Conservation (phyloP, 495 filamentous ascomycete species). For the Polyplosphaeria fusca region DNA sequence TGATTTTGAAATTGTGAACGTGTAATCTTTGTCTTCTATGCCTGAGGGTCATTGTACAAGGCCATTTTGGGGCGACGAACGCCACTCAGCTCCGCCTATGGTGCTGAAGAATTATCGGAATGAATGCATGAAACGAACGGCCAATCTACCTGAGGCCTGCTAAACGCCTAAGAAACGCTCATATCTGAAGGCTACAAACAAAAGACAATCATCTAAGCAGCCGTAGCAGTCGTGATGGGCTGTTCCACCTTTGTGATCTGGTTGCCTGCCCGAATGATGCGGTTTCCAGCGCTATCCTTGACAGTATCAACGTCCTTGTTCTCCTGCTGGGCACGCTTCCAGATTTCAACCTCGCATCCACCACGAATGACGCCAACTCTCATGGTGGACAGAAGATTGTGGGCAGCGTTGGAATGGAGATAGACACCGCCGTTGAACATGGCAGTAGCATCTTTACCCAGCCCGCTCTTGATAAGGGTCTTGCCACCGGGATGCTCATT, state of each 20-base stretch:
- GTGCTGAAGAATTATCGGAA: too few species aligned
- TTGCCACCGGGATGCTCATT: constrained; percentile 96
- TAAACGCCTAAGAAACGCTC: constrained; percentile 23
- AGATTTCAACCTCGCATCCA: constrained; percentile 97
- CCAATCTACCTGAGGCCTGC: too few species aligned
- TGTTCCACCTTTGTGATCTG: constrained; percentile 82
- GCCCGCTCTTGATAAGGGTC: constrained; percentile 84
- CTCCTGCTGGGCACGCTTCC: constrained; percentile 91
- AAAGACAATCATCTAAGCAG: constrained; percentile 50
- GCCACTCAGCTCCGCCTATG: too few species aligned
- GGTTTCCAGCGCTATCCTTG: constrained; percentile 75
- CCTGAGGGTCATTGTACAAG: too few species aligned
- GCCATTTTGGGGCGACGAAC: too few species aligned
- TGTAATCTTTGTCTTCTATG: too few species aligned
- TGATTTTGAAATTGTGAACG: too few species aligned
- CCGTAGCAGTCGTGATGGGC: constrained; percentile 68
- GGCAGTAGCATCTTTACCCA: constrained; percentile 97
- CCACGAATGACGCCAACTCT: constrained; percentile 93
- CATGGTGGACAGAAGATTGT: constrained; percentile 96
- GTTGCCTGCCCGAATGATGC: constrained; percentile 83
- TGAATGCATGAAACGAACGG: too few species aligned
- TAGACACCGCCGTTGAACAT: constrained; percentile 99
- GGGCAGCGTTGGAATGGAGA: constrained; percentile 94
- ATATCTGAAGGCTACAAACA: not conserved
- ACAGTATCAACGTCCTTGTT: constrained; percentile 78